These are phyloP conservation scores for Aspergillus quadricinctus DNA, from an alignment of 2,329 filamentous ascomycete genomes.

Conservation along the genomic window DNA sequence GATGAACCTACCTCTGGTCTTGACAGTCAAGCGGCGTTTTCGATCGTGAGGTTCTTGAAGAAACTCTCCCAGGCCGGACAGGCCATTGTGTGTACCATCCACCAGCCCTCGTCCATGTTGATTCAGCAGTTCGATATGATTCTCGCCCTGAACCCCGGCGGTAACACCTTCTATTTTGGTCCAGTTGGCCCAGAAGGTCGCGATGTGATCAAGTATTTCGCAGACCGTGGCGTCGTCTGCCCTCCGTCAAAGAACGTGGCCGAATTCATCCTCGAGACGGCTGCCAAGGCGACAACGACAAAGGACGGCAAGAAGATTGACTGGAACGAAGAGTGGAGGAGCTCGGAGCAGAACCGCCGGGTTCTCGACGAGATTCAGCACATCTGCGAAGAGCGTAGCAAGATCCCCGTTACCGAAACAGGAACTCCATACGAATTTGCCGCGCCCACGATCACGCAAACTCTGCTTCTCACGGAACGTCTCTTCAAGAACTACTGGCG, in stretches of 20 bases:
- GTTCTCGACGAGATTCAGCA: slow-evolving; percentile 62
- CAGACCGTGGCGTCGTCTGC: slow-evolving; percentile 60
- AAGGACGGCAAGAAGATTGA: slow-evolving; percentile 56
- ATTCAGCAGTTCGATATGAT: slow-evolving; percentile 73
- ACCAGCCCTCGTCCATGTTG: slow-evolving; percentile 65
- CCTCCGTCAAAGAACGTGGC: slow-evolving; percentile 63
- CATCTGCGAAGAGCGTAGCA: slow-evolving; percentile 56
- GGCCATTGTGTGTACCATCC: slow-evolving; percentile 70
- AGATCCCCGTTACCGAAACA: slow-evolving; percentile 42
- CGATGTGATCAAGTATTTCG: slow-evolving; percentile 65
- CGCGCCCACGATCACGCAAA: slow-evolving; percentile 61
- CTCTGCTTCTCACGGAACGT: slow-evolving; percentile 61
- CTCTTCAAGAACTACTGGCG: slow-evolving; percentile 72
- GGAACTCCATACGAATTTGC: slow-evolving; percentile 56
- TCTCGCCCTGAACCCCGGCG: slow-evolving; percentile 63
- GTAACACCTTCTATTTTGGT: slow-evolving; percentile 70
- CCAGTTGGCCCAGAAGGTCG: slow-evolving; percentile 64
- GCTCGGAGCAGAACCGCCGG: slow-evolving; percentile 56
- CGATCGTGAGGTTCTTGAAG: slow-evolving; percentile 64
- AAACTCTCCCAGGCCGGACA: slow-evolving; percentile 64
- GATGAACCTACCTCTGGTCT: slow-evolving; percentile 70
- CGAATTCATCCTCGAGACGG: slow-evolving; percentile 64
- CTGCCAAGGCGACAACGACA: slow-evolving; percentile 51
- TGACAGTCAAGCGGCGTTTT: slow-evolving; percentile 65
- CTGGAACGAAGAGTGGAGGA: slow-evolving; percentile 72